These are phyloP conservation scores for Aspergillus novofumigatus DNA, from an alignment of 2,329 filamentous ascomycete genomes.

Conservation along the genomic window DNA sequence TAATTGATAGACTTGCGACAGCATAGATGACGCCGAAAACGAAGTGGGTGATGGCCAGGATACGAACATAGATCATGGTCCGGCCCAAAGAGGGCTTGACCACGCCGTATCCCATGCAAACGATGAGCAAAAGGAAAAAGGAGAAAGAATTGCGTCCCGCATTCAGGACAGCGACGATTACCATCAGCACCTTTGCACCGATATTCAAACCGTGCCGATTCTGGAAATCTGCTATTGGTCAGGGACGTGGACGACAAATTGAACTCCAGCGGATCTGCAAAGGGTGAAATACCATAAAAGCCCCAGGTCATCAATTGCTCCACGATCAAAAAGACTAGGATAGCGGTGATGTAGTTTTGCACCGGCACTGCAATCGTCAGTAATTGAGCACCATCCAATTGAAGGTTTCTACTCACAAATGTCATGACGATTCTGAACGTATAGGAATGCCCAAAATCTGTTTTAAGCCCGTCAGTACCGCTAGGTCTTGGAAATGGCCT, in stretches of 20 bases:
- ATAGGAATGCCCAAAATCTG: conserved; percentile 88
- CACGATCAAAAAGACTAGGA: conserved; percentile 85
- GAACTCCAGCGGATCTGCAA: not conserved
- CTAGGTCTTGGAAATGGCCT: not conserved
- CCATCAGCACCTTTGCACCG: conserved; percentile 78
- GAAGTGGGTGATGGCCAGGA: conserved; percentile 88
- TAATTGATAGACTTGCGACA: conserved; percentile 81
- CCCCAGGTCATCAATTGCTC: conserved; percentile 99
- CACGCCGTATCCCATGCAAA: conserved; percentile 99
- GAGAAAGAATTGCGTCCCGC: conserved; percentile 95
- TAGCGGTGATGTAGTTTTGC: conserved; percentile 98
- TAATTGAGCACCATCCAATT: not conserved
- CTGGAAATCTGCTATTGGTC: conserved; percentile 66
- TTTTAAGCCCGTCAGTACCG: conserved; percentile 16
- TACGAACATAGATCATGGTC: conserved; percentile 90
- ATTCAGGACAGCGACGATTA: conserved; percentile 88
- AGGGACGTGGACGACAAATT: conserved; percentile 21
- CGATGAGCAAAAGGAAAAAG: conserved; percentile 94
- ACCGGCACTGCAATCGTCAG: conserved; percentile 66
- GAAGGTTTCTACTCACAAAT: conserved; percentile 57
- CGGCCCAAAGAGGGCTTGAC: conserved; percentile 89
- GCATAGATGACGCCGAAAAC: conserved; percentile 92
- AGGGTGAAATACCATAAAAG: conserved; percentile 68
- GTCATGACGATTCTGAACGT: conserved; percentile 89
- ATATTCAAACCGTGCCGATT: conserved; percentile 83